A percentile compares a stretch with the other conserved stretches of the same genome.
phyloP scores from a whole-genome alignment of 805 yeast genomes.

The Millerozyma acaciae region DNA sequence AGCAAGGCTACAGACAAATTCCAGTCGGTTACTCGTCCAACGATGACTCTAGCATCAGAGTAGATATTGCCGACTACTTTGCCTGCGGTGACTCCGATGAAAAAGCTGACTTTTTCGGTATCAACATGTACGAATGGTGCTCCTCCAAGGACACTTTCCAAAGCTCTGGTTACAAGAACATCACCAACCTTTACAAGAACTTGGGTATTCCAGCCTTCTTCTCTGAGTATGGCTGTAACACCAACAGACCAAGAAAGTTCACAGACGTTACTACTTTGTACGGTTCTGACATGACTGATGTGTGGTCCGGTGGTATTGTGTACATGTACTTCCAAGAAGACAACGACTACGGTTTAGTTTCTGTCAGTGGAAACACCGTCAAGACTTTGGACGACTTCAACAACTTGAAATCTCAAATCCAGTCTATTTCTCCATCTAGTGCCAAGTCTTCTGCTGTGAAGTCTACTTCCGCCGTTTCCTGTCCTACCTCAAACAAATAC shows the following conservation, averaged over 20 bases:
- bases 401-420: slow-evolving; percentile 59
- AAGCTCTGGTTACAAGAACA: slow-evolving; percentile 60
- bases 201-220: slow-evolving; percentile 71
- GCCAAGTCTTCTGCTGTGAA: slow-evolving; percentile 18
- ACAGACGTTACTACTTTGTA: slow-evolving; percentile 66
- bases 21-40: slow-evolving; percentile 84
- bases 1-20: slow-evolving; percentile 58
- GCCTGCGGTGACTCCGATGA: slow-evolving; percentile 65
- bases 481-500: slow-evolving; percentile 30
- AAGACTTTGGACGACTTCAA: slow-evolving; percentile 60
- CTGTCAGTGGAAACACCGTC: slow-evolving; percentile 45
- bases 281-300: slow-evolving; percentile 67
- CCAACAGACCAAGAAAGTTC: slow-evolving; percentile 65
- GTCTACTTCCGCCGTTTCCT: slow-evolving; percentile 28
- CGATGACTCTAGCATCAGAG: slow-evolving; percentile 67
- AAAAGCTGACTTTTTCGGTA: slow-evolving; percentile 79
- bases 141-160: slow-evolving; percentile 57
- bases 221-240: slow-evolving; percentile 82
- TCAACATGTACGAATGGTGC: slow-evolving; percentile 90
- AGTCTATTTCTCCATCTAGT: slow-evolving; percentile 36
- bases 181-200: slow-evolving; percentile 62
- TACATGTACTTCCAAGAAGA: slow-evolving; percentile 79
- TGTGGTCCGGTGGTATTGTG: slow-evolving; percentile 89
- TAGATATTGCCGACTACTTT: slow-evolving; percentile 67
- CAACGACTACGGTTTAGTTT: slow-evolving; percentile 72